phyloP scores from a whole-genome alignment of 1,139 yeast species.

The Lodderomyces jiufengensis region DNA sequence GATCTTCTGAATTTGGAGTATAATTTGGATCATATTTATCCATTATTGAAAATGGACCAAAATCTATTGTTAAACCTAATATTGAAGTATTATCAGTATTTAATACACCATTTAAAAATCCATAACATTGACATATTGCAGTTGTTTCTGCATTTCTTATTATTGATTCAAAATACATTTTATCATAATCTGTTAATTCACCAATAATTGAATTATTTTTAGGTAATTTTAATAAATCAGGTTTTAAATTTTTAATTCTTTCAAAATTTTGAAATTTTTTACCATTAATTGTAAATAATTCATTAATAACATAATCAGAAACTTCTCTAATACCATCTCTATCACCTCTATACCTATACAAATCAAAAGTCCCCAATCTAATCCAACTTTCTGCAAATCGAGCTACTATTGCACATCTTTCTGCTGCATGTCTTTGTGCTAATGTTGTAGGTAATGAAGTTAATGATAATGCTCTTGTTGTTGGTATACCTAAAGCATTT shows the following conservation, averaged over 20 bases:
- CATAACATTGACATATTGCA: constrained; percentile 88
- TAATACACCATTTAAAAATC: constrained; percentile 88
- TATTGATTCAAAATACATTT: constrained; percentile 67
- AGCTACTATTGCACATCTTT: constrained; percentile 80
- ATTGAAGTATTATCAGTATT: constrained; percentile 93
- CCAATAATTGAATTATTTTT: constrained; percentile 18
- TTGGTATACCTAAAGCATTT: constrained; percentile 78
- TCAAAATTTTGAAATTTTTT: constrained; percentile 36
- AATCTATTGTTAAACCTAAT: constrained; percentile 82
- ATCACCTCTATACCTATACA: constrained; percentile 73
- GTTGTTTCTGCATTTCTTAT: constrained; percentile 71
- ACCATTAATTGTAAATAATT: constrained; percentile 47
- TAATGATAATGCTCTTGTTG: constrained; percentile 78
- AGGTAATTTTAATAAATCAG: constrained; percentile 18
- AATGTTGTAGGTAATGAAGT: constrained; percentile 68
- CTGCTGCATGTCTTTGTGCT: constrained; percentile 71
- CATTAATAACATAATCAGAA: constrained; percentile 69
- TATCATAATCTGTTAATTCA: constrained; percentile 61
- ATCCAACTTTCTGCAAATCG: constrained; percentile 87
- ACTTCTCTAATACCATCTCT: constrained; percentile 57
- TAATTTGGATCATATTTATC: constrained; percentile 78
- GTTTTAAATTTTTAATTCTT: constrained; percentile 14
- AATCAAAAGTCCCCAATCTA: constrained; percentile 85
- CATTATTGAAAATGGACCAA: constrained; percentile 91
- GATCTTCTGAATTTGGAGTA: constrained; percentile 91